These are phyloP conservation scores for Candida sanyaensis DNA, from an alignment of 1,139 yeast genomes.

Conservation along the genomic window DNA sequence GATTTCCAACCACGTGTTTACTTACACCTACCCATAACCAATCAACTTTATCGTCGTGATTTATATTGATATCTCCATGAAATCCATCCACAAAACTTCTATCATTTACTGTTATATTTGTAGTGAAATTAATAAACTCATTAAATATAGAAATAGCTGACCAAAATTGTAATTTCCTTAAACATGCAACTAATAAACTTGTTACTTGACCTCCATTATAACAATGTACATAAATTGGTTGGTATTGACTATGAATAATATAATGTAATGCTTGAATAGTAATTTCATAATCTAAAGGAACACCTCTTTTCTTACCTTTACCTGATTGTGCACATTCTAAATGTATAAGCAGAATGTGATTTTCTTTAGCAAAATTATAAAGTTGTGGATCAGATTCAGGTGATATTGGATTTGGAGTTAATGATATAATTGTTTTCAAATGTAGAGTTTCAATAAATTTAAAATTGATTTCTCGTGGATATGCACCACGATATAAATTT, in stretches of 20 bases:
- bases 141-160: constrained; percentile 83
- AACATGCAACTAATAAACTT: constrained; percentile 79
- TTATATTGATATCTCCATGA: constrained; percentile 59
- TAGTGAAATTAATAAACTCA: constrained; percentile 78
- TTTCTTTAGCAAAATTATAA: constrained; percentile 48
- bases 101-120: constrained; percentile 82
- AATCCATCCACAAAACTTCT: constrained; percentile 82
- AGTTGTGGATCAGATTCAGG: constrained; percentile 52
- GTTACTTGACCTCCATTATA: constrained; percentile 89
- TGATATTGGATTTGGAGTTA: constrained; percentile 76
- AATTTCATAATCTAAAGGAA: constrained; percentile 70
- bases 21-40: constrained; percentile 81
- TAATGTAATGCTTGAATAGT: constrained; percentile 60
- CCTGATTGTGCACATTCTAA: constrained; percentile 66
- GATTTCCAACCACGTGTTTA: constrained; percentile 50
- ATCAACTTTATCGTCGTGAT: constrained; percentile 51
- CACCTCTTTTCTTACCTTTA: constrained; percentile 76
- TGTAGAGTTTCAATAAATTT: constrained; percentile 69
- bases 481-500: constrained; percentile 77
- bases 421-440: constrained; percentile 71
- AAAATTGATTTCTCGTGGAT: constrained; percentile 75
- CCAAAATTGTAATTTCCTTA: constrained; percentile 86
- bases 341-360: constrained; percentile 58
- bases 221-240: constrained; percentile 85
- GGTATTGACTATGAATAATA: constrained; percentile 57